Evolutionary conservation across 768 basidiomycete species (phyloP).

Genomic region (Lepiota venenata): DNA sequence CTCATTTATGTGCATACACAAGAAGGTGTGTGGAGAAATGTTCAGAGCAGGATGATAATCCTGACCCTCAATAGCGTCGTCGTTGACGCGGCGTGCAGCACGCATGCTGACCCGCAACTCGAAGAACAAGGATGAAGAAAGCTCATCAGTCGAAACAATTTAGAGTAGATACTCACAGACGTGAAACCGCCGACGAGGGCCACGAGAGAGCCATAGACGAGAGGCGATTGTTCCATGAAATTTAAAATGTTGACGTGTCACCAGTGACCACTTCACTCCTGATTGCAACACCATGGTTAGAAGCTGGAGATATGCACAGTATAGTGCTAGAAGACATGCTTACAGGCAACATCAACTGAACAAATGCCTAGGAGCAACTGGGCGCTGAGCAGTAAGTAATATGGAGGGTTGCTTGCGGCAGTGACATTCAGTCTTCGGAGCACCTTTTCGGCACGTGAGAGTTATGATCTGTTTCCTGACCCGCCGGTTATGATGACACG

Average conservation of each 20-base stretch:
- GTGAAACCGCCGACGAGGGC: conserved; percentile 27
- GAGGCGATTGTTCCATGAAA: conserved; percentile 14
- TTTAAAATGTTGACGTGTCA: conserved; percentile 8
- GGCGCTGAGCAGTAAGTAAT: not conserved
- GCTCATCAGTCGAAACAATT: conserved; percentile 43
- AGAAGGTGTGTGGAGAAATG: conserved; percentile 8
- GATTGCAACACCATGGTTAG: not conserved
- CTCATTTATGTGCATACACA: conserved; percentile 1
- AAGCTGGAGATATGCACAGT: not conserved
- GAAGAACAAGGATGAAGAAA: conserved; percentile 93
- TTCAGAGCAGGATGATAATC: conserved; percentile 39
- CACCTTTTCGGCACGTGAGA: too few relatives aligned
- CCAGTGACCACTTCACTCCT: conserved; percentile 3
- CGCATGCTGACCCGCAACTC: conserved; percentile 57
- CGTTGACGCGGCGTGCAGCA: conserved; percentile 56
- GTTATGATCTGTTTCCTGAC: too few relatives aligned
- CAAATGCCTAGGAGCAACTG: not conserved
- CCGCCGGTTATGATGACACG: too few relatives aligned
- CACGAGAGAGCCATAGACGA: conserved; percentile 35
- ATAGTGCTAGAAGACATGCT: not conserved
- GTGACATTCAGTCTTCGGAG: not conserved
- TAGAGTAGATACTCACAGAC: conserved; percentile 31
- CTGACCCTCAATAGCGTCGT: conserved; percentile 57
- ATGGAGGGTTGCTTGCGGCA: not conserved
- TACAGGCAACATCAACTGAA: not conserved